These are phyloP conservation scores for Phytophthora rubi DNA, from an alignment of 352 stramenopile genomes.

Conservation along the genomic window DNA sequence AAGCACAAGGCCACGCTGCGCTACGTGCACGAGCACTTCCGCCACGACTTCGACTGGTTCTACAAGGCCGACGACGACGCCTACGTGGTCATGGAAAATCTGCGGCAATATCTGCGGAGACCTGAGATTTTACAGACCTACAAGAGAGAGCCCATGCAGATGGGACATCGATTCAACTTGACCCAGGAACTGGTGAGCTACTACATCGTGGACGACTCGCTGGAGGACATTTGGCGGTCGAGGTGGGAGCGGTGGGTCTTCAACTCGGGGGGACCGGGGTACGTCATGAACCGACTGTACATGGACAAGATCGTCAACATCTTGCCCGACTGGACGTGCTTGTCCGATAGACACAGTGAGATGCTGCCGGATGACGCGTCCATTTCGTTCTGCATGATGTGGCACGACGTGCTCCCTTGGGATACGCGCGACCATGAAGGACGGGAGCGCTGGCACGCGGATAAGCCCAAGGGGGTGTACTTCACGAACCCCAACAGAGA, in stretches of 20 bases:
- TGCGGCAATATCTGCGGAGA: slow-evolving; percentile 61
- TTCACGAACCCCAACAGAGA: slow-evolving; percentile 57
- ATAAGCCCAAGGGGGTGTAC: slow-evolving; percentile 74
- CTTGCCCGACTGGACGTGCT: slow-evolving; percentile 58
- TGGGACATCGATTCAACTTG: slow-evolving; percentile 84
- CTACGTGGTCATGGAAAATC: slow-evolving; percentile 84
- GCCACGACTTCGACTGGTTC: slow-evolving; percentile 86
- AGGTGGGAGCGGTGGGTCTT: slow-evolving; percentile 81
- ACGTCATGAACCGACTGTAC: slow-evolving; percentile 82
- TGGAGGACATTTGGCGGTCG: slow-evolving; percentile 60
- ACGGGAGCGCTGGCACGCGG: slow-evolving; percentile 81
- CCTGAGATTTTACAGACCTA: slow-evolving; percentile 72
- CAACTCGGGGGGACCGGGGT: slow-evolving; percentile 80
- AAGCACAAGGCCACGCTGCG: slow-evolving; percentile 81
- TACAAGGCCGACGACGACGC: slow-evolving; percentile 88
- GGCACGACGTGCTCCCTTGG: slow-evolving; percentile 72
- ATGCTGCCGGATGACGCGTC: slow-evolving; percentile 83
- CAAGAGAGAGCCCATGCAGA: slow-evolving; percentile 69
- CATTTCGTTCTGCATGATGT: slow-evolving; percentile 91
- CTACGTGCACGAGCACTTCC: slow-evolving; percentile 76
- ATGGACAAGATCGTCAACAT: slow-evolving; percentile 72
- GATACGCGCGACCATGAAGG: slow-evolving; percentile 72
- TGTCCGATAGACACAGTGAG: slow-evolving; percentile 69
- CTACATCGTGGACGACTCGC: slow-evolving; percentile 71
- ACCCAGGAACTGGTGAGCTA: slow-evolving; percentile 75